Evolutionary conservation across 2,329 filamentous ascomycete genomes (phyloP).

Genomic region (Graphium sp.): DNA sequence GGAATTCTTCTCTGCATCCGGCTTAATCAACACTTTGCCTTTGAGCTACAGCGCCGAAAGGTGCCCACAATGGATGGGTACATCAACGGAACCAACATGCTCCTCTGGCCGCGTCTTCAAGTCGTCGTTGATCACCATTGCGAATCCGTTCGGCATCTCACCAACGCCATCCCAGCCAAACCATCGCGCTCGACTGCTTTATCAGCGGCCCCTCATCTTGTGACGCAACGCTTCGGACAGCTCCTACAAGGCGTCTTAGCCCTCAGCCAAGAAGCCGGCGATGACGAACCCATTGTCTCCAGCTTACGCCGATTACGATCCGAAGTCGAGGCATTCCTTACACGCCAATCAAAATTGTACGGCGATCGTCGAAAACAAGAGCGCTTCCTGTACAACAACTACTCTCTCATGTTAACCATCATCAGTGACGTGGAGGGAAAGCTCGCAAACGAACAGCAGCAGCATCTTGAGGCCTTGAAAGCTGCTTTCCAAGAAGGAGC

Average conservation of each 20-base stretch:
- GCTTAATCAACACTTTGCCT: conserved; percentile 84
- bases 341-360: conserved; percentile 58
- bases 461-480: conserved; percentile 56
- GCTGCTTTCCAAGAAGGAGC: conserved; percentile 38
- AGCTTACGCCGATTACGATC: conserved; percentile 61
- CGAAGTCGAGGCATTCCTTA: conserved; percentile 73
- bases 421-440: conserved; percentile 64
- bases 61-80: conserved; percentile 81
- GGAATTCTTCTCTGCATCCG: conserved; percentile 84
- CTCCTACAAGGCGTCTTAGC: conserved; percentile 71
- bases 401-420: conserved; percentile 84
- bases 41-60: conserved; percentile 81
- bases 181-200: conserved; percentile 20
- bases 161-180: conserved; percentile 29
- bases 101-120: conserved; percentile 91
- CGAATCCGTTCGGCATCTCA: conserved; percentile 60
- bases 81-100: conserved; percentile 88
- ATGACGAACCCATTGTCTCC: conserved; percentile 80
- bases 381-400: conserved; percentile 90
- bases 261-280: conserved; percentile 76
- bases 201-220: conserved; percentile 72
- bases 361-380: conserved; percentile 68
- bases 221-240: conserved; percentile 92
- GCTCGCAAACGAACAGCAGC: conserved; percentile 56
- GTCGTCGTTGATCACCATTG: conserved; percentile 85